phyloP scores from a whole-genome alignment of 2,329 filamentous ascomycete genomes.

The Diaporthe sp. region DNA sequence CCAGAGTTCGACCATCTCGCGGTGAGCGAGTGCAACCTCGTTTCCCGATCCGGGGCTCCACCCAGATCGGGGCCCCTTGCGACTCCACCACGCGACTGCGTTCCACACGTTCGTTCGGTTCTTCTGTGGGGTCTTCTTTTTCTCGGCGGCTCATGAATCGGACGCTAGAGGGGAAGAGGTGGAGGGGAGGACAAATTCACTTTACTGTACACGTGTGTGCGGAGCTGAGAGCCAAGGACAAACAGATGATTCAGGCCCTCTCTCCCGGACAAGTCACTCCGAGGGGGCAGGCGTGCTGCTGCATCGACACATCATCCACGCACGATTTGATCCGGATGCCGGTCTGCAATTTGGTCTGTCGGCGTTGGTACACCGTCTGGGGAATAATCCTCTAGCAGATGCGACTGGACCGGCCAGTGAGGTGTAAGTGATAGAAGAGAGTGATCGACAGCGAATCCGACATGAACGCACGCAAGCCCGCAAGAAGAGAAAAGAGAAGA shows the following conservation, averaged over 20 bases:
- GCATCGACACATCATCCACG: slow-evolving; percentile 1
- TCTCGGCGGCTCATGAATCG: background rate
- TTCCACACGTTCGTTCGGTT: background rate
- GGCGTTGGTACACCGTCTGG: background rate
- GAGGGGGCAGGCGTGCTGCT: background rate
- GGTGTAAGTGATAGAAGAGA: background rate
- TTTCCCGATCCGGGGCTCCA: slow-evolving; percentile 14
- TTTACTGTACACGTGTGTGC: background rate
- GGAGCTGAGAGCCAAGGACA: background rate
- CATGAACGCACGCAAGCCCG: background rate
- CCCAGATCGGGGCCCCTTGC: slow-evolving; percentile 10
- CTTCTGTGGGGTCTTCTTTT: background rate
- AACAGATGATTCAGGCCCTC: too few species aligned
- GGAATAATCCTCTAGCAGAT: background rate
- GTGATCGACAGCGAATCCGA: background rate
- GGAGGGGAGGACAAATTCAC: background rate
- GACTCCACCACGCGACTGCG: background rate
- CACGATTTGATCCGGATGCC: background rate
- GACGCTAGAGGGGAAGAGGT: background rate
- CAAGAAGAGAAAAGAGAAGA: background rate
- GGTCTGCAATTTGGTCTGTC: background rate
- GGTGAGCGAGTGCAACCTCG: slow-evolving; percentile 23
- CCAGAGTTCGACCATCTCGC: background rate
- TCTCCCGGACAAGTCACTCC: background rate
- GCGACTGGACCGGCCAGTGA: slow-evolving; percentile 9